Evolutionary conservation across 257 asterid species (phyloP).

Genomic region (Sherardia arvensis): DNA sequence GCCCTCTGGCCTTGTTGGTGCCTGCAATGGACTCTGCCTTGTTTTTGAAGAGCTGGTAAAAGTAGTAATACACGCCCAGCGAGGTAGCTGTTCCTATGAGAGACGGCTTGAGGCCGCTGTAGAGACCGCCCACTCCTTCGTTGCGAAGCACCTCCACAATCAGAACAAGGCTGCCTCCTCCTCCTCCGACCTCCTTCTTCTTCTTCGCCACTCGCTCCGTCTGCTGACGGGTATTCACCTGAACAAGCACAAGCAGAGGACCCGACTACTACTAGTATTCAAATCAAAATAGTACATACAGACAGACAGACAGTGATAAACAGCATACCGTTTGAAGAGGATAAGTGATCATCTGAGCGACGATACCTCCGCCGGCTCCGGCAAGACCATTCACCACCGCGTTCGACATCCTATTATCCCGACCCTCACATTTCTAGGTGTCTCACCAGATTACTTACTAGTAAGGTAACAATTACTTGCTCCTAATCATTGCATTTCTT

Average conservation of each 20-base stretch:
- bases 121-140: constrained; percentile 86
- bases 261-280: too few relatives aligned
- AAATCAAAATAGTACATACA: too few relatives aligned
- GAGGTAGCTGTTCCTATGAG: constrained; percentile 89
- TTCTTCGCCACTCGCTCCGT: constrained; percentile 75
- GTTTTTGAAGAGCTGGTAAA: constrained; percentile 83
- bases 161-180: constrained; percentile 38
- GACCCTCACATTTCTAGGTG: too few relatives aligned
- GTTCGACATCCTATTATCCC: constrained; percentile 42
- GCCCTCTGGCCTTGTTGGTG: constrained; percentile 44
- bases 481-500: too few relatives aligned
- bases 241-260: constrained; percentile 4
- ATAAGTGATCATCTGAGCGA: constrained; percentile 76
- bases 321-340: constrained; percentile 89
- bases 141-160: constrained; percentile 50
- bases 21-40: constrained; percentile 73
- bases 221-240: constrained; percentile 95
- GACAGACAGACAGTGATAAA: too few relatives aligned
- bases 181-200: constrained; percentile 7
- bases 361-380: constrained; percentile 86
- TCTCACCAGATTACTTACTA: too few relatives aligned
- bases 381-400: constrained; percentile 81
- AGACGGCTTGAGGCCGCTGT: constrained; percentile 94
- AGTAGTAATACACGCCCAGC: constrained; percentile 78
- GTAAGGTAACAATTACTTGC: too few relatives aligned